These are phyloP conservation scores for Chytriomyces hyalinus DNA, from an alignment of 192 early-diverging fungal species.

Conservation along the genomic window DNA sequence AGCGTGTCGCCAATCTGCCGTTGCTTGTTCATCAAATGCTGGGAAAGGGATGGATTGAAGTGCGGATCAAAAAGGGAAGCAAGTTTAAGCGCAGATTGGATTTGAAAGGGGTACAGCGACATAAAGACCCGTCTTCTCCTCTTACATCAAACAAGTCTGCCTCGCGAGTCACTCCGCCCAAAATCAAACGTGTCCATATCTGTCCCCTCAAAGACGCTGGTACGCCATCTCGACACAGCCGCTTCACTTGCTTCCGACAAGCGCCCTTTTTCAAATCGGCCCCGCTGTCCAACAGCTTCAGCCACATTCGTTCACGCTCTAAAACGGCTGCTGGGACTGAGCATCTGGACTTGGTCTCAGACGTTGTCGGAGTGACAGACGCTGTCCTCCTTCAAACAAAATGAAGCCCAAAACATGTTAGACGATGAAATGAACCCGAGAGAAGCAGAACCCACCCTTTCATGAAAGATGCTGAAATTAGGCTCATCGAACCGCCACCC, in stretches of 20 bases:
- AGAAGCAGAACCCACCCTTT: background rate
- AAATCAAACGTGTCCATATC: constrained; percentile 71
- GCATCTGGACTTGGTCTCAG: background rate
- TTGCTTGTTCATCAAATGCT: constrained; percentile 13
- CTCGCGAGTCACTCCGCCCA: constrained; percentile 55
- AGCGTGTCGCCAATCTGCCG: constrained; percentile 32
- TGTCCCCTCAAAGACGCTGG: constrained; percentile 72
- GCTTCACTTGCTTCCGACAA: constrained; percentile 51
- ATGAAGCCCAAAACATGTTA: background rate
- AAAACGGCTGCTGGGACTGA: background rate
- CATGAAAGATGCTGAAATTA: background rate
- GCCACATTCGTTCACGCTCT: constrained; percentile 6
- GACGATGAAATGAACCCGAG: background rate
- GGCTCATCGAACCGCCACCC: background rate
- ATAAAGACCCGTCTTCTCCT: background rate
- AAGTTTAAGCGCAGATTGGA: constrained; percentile 24
- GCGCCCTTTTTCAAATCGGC: background rate
- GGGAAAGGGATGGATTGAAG: background rate
- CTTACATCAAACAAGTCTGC: constrained; percentile 54
- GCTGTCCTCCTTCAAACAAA: background rate
- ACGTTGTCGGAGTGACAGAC: background rate
- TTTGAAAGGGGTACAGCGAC: constrained; percentile 18
- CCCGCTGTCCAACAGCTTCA: background rate
- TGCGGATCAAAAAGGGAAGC: background rate
- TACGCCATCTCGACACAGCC: constrained; percentile 70